Base-by-base conservation (phyloP, 1,284 basidiomycete species). In the Paramarasmius palmivorus region DNA sequence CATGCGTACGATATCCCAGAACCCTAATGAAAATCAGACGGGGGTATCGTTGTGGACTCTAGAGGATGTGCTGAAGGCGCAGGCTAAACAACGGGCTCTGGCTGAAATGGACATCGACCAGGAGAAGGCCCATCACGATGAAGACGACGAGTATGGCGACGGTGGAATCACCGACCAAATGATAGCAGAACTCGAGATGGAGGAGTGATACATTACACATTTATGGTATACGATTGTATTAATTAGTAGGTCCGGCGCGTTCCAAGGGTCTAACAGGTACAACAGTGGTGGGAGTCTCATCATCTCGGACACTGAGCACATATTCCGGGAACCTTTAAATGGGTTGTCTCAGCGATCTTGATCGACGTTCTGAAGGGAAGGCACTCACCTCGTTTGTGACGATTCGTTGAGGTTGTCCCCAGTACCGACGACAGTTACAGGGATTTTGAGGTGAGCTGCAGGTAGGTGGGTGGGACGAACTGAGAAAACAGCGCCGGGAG, bases 1-100 rank as follows among this genome's bases (percentile, higher is more conserved):
- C 73, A 95, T 99, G 83, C 85, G 97, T 4, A 90, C 92, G 36
- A 99, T 99, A 68, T 98, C 95, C 8, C 97, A 99, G 72, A 95
- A 95, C 61, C 92, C 90, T 49, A 93, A 95, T 60, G 93, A 96
- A 69, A 94, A 94, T 59, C 88, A 95, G 73, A 97, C 95, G 6
- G 95, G 95, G 0, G 81, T 99, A 46, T 95, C 92, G 38, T 75
- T 98, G 40, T 99, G 97, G 97, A 95, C 93, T 34, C 68, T 95
- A 7, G 88, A 89, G 61, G 92, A 97, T 65, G 79, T 97, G 34
- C 79, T 90, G 63, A 85, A 83, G 65, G 87, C 88, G 23, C 92
- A 95, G 67, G 84, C 79, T 35, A 91, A 90, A 63, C 89, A 93
- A 63, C 83, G 77, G 61, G 85, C 77, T 44, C 69, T 81, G 17